Percentiles rank a stretch among this genome's conserved stretches.
phyloP scores from a whole-genome alignment of 2,329 filamentous ascomycete species.

The Aspergillus flavus region DNA sequence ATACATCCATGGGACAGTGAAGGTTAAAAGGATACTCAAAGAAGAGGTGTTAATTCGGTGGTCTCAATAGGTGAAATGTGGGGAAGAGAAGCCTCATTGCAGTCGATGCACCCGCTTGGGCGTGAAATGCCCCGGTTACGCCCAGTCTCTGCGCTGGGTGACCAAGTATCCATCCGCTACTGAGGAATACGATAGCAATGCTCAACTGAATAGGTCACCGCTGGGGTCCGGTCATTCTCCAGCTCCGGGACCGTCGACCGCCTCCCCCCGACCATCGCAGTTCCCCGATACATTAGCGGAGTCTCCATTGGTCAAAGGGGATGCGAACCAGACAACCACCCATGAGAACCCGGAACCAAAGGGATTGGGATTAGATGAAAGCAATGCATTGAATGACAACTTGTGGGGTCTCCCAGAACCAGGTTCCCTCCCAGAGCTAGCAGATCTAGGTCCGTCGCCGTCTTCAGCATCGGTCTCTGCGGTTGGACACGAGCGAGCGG shows the following conservation, averaged over 20 bases:
- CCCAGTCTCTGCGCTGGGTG: conserved; percentile 41
- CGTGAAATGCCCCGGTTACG: conserved; percentile 41
- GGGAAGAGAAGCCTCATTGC: conserved; percentile 43
- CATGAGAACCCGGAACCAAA: conserved; percentile 3
- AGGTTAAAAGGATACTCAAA: background rate
- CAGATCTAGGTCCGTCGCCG: conserved; percentile 33
- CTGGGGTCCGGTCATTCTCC: conserved; percentile 5
- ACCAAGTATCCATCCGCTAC: conserved; percentile 31
- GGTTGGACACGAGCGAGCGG: conserved; percentile 14
- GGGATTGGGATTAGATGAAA: conserved; percentile 20
- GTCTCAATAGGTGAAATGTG: conserved; percentile 40
- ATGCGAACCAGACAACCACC: conserved; percentile 8
- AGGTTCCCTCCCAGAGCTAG: conserved; percentile 34
- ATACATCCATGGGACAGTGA: background rate
- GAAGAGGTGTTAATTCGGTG: background rate
- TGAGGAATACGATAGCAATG: conserved; percentile 15
- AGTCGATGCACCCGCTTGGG: conserved; percentile 41
- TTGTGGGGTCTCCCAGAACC: conserved; percentile 35
- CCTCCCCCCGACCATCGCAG: background rate
- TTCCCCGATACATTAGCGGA: conserved; percentile 11
- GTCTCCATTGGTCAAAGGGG: conserved; percentile 14
- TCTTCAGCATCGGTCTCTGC: conserved; percentile 19
- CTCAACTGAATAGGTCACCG: conserved; percentile 8
- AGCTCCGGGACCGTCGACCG: background rate
- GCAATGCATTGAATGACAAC: conserved; percentile 29